Base-by-base conservation (phyloP, 1,284 basidiomycete species). In the Macrocystidia cucumis region DNA sequence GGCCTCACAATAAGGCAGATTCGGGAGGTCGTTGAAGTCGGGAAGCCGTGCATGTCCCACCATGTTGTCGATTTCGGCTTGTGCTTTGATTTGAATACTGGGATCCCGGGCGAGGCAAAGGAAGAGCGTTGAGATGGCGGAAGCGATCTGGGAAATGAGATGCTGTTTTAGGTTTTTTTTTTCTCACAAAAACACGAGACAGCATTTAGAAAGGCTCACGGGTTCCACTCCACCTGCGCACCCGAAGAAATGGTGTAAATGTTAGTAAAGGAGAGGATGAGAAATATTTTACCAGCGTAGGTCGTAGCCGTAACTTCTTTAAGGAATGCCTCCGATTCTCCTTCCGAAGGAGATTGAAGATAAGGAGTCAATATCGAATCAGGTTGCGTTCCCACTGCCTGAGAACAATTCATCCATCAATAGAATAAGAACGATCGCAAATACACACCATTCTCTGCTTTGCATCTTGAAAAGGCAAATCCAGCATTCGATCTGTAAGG, bases 1-100 rank as follows among this genome's bases (percentile, higher is more conserved):
- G 3, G 60, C 61, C 21, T 48, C 47, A 13, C 64, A 37, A 40
- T 67, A 67, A 0, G 62, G 58, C 16, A 66, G 42, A 9, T 40
- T 31, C 0, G 42, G 43, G 11, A 50, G 44, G 41, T 65, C 62
- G 3, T 44, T 42, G 26, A 56, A 53, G 12, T 38, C 46, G 2
- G 64, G 63, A 20, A 64, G 48, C 4, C 59, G 48, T 22, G 51
- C 50, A 9, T 29, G 32, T 9, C 60, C 58, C 17, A 63, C 48
- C 3, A 64, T 53, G 3, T 48, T 32, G 32, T 64, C 60, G 6
- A 67, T 39, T 43, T 66, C 63, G 8, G 43, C 53, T 35, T 56
- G 57, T 11, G 57, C 61, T 17, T 44, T 52, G 13, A 37, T 46
- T 36, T 59, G 59, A 4, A 57, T 49, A 4, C 62, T 55, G 0